Base-by-base conservation (phyloP, 2,329 filamentous ascomycete species). In the Cercospora zeina region DNA sequence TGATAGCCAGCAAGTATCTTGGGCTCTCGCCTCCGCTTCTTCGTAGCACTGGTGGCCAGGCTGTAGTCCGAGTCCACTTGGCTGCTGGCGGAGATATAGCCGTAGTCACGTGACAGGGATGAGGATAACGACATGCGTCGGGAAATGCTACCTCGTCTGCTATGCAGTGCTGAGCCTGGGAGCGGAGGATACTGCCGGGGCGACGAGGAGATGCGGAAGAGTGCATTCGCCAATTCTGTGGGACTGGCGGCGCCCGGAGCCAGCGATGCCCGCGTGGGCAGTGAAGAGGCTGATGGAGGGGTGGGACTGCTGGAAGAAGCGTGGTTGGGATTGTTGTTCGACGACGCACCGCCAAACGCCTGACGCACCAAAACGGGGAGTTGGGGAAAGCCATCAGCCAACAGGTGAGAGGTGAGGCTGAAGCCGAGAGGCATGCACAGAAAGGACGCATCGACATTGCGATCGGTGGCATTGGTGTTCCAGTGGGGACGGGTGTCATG, bases 41-140 rank as follows among this genome's bases (percentile, higher is more conserved):
- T 63, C 24, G 61, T 59, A 16, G 42, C 34, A 34, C 36, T 63
- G 1, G 61, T 63, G 2, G 50, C 57, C n/a, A 56, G 36, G 24
- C 56, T 59, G 27, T 63, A 63, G n/a, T 63, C 61, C 7, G 61
- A 63, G 34, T 63, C 61, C 14, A 63, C 57, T 51, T 53, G 42
- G 27, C 61, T 63, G 34, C 61, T 63, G 24, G 61, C 61, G n/a
- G 61, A 63, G 42, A 59, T 58, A 16, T 63, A 63, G 50, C 61
- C 61, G 4, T 56, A 33, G 30, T 63, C 61, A 11, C 61, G 57
- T 11, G 61, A 62, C n/a, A 55, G 30, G 14, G 61, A 62, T 7
- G 61, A 62, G 13, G 56, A 59, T 10, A 42, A 33, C 2, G 61
- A 62, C 31, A 59, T 31, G 36, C 61, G 51, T 24, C 56, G 39